These are phyloP conservation scores for Capronia epimyces DNA, from an alignment of 2,329 filamentous ascomycete genomes.

Conservation along the genomic window DNA sequence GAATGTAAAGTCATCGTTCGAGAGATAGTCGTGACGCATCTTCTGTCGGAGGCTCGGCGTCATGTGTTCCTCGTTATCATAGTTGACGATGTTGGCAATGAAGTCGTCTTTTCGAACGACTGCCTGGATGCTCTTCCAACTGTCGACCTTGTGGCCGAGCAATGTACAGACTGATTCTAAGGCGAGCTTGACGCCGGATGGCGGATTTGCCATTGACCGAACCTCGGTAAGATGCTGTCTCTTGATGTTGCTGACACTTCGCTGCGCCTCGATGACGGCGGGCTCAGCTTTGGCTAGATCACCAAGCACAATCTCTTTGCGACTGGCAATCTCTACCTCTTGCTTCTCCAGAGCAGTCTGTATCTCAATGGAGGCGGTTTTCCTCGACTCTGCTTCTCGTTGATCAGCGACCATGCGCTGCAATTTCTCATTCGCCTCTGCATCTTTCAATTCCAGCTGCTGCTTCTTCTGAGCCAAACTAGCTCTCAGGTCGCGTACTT, in stretches of 20 bases:
- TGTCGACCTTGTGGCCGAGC: conserved; percentile 79
- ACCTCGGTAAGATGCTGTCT: conserved; percentile 95
- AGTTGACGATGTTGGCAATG: conserved; percentile 95
- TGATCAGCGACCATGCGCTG: conserved; percentile 97
- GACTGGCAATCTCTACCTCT: conserved; percentile 76
- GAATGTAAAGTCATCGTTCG: conserved; percentile 91
- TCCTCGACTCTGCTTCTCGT: conserved; percentile 85
- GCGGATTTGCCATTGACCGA: conserved; percentile 90
- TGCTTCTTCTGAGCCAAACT: conserved; percentile 92
- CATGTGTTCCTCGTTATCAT: conserved; percentile 94
- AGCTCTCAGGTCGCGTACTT: conserved; percentile 84
- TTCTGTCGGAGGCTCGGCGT: conserved; percentile 72
- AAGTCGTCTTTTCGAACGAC: conserved; percentile 92
- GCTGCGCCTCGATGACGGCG: conserved; percentile 84
- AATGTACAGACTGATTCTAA: conserved; percentile 95
- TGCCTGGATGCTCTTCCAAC: conserved; percentile 86
- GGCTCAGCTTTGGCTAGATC: conserved; percentile 90
- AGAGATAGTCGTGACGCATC: conserved; percentile 89
- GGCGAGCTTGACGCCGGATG: conserved; percentile 81
- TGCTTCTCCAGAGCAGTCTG: conserved; percentile 82
- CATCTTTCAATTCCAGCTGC: conserved; percentile 87
- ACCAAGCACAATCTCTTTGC: conserved; percentile 75
- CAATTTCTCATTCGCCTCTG: conserved; percentile 93
- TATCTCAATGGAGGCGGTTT: conserved; percentile 80
- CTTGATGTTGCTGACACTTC: conserved; percentile 98